Conservation (phyloP, 257 asterid species). For the Primulina huaijiensis region DNA sequence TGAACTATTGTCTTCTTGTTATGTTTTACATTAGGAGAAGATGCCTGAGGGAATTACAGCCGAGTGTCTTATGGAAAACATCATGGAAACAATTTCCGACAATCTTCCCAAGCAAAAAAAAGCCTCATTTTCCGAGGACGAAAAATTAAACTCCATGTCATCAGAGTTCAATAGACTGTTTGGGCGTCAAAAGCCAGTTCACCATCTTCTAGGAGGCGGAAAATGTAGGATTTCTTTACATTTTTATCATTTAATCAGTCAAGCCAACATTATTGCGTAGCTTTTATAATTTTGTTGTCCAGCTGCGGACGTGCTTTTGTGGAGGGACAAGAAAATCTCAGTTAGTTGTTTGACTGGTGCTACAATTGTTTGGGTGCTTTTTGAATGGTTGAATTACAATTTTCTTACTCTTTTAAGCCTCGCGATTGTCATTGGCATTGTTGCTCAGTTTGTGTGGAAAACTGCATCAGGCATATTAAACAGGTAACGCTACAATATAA, state of each 20-base stretch:
- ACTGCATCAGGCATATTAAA: slow-evolving; percentile 54
- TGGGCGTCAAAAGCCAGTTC: slow-evolving; percentile 81
- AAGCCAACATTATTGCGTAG: background rate
- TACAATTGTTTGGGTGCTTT: slow-evolving; percentile 68
- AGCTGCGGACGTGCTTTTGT: slow-evolving; percentile 85
- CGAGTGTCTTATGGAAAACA: slow-evolving; percentile 58
- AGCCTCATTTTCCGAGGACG: slow-evolving; percentile 50
- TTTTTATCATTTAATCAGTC: background rate
- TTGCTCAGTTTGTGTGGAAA: slow-evolving; percentile 63
- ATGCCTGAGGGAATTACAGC: slow-evolving; percentile 78
- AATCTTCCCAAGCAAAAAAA: slow-evolving; percentile 51
- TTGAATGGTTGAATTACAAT: slow-evolving; percentile 81
- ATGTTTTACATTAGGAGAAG: slow-evolving; percentile 19
- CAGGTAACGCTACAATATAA: slow-evolving; percentile 29
- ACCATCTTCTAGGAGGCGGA: slow-evolving; percentile 66
- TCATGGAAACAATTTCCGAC: slow-evolving; percentile 59
- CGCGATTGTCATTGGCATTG: slow-evolving; percentile 45
- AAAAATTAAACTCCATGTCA: slow-evolving; percentile 38
- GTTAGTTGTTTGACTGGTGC: slow-evolving; percentile 62
- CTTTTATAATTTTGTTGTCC: slow-evolving; percentile 17
- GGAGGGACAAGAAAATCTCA: slow-evolving; percentile 90
- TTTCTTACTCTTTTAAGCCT: slow-evolving; percentile 66
- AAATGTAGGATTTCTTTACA: background rate
- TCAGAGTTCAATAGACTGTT: slow-evolving; percentile 55
- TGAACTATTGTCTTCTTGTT: background rate